Base-by-base conservation (phyloP, 2,329 filamentous ascomycete genomes). In the Botrytis porri region DNA sequence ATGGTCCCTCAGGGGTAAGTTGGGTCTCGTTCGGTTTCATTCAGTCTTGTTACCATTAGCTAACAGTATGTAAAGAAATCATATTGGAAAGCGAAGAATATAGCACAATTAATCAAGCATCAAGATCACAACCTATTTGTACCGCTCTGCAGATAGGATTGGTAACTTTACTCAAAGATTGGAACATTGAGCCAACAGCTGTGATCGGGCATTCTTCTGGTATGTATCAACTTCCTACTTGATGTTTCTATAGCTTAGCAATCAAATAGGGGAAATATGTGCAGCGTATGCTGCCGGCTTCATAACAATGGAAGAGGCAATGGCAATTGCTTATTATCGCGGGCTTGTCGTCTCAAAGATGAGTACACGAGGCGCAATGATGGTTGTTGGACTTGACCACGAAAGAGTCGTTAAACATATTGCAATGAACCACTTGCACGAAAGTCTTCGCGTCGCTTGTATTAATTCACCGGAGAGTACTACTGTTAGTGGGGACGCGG, bases 131-230 rank as follows among this genome's bases (percentile, higher is more conserved):
- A 75, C 83, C 84, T 73, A 77, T 83, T 80, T 84, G 82, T 74
- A 85, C 84, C 0, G 83, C 85, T 0, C 73, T 87, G 2, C 86
- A 88, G 75, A 79, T 88, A 35, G 75, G 81, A 0, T 76, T 87
- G 3, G 81, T 84, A 0, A 79, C 82, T 16, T 79, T 87, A 4
- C 79, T 87, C 0, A 51, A 81, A 37, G 81, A 82, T 2, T 86
- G 82, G 81, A 81, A 80, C 1, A 78, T 86, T 35, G 75, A 74
- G 9, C 83, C 84, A 0, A 64, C 75, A 0, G 81, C 78, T 3
- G 83, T 85, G 0, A 78, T 82, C 8, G 84, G 85, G 1, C 85
- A 86, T 75, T 86, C 84, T 3, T 82, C 80, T 51, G 85, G 85
- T 37, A 70, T 4, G 61, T 54, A 29, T 73, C 6, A 5, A 22